These are phyloP conservation scores for Paraphaeosphaeria sporulosa DNA, from an alignment of 2,329 filamentous ascomycete species.

Conservation along the genomic window DNA sequence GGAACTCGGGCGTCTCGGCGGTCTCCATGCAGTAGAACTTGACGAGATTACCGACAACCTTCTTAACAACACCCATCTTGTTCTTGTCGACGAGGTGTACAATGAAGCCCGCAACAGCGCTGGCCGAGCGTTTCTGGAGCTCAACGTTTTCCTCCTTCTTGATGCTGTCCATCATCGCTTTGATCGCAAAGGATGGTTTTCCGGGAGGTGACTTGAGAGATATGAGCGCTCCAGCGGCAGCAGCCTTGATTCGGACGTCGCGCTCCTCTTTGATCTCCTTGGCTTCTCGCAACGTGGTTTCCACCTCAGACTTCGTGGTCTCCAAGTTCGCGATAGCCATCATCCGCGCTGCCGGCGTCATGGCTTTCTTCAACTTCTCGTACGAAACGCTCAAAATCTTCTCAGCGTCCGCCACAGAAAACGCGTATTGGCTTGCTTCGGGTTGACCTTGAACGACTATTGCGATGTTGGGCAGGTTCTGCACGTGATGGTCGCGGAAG, in stretches of 20 bases:
- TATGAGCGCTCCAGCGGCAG: slow-evolving; percentile 85
- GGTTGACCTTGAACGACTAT: slow-evolving; percentile 93
- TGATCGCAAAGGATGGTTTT: slow-evolving; percentile 92
- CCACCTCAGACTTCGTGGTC: slow-evolving; percentile 76
- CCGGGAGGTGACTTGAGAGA: slow-evolving; percentile 89
- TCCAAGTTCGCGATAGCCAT: slow-evolving; percentile 80
- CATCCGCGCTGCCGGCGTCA: slow-evolving; percentile 86
- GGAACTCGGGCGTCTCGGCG: slow-evolving; percentile 95
- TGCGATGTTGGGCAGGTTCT: slow-evolving; percentile 79
- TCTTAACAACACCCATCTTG: slow-evolving; percentile 86
- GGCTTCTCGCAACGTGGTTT: slow-evolving; percentile 79
- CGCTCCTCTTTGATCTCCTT: slow-evolving; percentile 79
- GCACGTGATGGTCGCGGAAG: slow-evolving; percentile 73
- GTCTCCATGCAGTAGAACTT: slow-evolving; percentile 99
- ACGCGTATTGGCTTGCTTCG: slow-evolving; percentile 90
- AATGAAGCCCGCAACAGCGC: slow-evolving; percentile 84
- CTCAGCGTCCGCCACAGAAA: slow-evolving; percentile 86
- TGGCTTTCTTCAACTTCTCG: slow-evolving; percentile 84
- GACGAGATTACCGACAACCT: slow-evolving; percentile 92
- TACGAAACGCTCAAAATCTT: slow-evolving; percentile 87
- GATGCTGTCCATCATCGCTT: slow-evolving; percentile 97
- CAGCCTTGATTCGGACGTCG: slow-evolving; percentile 85
- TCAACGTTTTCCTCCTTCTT: slow-evolving; percentile 93
- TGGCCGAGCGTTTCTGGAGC: slow-evolving; percentile 84
- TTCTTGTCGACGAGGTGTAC: slow-evolving; percentile 82